Base-by-base conservation (phyloP, 208 protist genomes). In the Acanthamoeba castellanii region DNA sequence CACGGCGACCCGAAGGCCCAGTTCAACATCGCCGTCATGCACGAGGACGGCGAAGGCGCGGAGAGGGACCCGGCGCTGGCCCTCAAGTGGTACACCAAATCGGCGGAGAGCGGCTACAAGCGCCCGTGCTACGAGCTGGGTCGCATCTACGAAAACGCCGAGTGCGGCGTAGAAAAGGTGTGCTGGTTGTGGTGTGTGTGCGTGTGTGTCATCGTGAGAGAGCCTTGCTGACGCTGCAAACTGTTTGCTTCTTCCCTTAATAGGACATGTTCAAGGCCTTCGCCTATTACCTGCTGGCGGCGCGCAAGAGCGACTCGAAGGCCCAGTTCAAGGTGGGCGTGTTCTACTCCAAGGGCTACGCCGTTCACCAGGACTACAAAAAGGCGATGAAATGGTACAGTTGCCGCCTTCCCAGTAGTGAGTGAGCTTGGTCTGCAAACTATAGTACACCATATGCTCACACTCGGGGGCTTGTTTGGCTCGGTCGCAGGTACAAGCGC, bases 1-100 rank as follows among this genome's bases (percentile, higher is more conserved):
- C 88, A 52, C 13, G 88, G 88, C 25, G 68, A 93, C 30, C 68
- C 88, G 0, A 93, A 93, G 42, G 88, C 88, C 27, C 88, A 93
- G 74, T 93, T 81, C 88, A 93, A 93, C 30, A 72, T 93, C 37
- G 88, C 66, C 25, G 61, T 72, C 59, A 81, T 72, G 66, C 50
- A 93, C 88, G 88, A 93, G 45, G 68, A 93, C 66, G 88, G 88
- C 27, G 66, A 93, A 47, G 88, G 88, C 88, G 88, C 68, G 5
- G 66, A 72, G 34, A 27, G 50, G 57, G 88, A 93, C 45, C 45
- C 37, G 25, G 88, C 88, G 22, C 66, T 81, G 30, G 88, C 88
- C 45, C 66, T 93, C 30, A 72, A 78, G 22, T 93, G 88, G 88
- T 93, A 93, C 61, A 93, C 88, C 45, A 93, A 93, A 16, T 93